Evolutionary conservation across 1,284 basidiomycete species (phyloP), one percentile per base, ranked within the genome.

Genomic region (Paramarasmius palmivorus): DNA sequence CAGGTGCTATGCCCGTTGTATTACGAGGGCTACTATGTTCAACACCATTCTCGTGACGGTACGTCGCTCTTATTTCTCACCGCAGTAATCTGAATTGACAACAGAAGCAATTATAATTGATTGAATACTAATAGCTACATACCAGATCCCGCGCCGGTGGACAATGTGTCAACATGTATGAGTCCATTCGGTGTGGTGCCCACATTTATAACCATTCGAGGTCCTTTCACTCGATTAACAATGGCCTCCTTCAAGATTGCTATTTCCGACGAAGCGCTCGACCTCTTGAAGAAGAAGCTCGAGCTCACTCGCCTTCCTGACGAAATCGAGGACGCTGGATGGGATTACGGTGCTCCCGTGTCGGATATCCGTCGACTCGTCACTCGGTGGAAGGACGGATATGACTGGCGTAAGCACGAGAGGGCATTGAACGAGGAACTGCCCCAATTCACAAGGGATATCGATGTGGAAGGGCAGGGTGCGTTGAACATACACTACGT

Each of bases 401-500:
- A 74, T 56, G 72, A 79, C 64, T 82, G 80, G 79, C 69, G 72
- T 17, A 69, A 62, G 38, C 63, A 75, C 17, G 78, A 82, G 60
- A 64, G 63, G 8, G 57, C 62, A 19, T 55, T 82, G 40, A 82
- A 83, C 59, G 63, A 63, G 8, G 71, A 73, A 46, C 63, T 82
- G 12, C 76, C 78, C 0, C 78, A 78, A 61, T 82, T 77, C 57
- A 80, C 73, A 41, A 66, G 71, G 32, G 68, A 74, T 39, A 71
- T 81, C 42, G 64, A 67, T 2, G 71, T 81, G 6, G 74, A 76
- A 0, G 75, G 71, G 0, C 70, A 70, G 56, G 76, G 73, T 14
- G 60, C 61, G 20, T 61, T 82, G 52, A 74, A 73, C 46, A 64
- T 82, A 4, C 79, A 83, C 57, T 82, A 78, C 53, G 70, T 82